A percentile compares a stretch with the other conserved stretches of the same genome.
Conservation (phyloP, 2,329 filamentous ascomycete genomes). For the Ophiobolus disseminans region DNA sequence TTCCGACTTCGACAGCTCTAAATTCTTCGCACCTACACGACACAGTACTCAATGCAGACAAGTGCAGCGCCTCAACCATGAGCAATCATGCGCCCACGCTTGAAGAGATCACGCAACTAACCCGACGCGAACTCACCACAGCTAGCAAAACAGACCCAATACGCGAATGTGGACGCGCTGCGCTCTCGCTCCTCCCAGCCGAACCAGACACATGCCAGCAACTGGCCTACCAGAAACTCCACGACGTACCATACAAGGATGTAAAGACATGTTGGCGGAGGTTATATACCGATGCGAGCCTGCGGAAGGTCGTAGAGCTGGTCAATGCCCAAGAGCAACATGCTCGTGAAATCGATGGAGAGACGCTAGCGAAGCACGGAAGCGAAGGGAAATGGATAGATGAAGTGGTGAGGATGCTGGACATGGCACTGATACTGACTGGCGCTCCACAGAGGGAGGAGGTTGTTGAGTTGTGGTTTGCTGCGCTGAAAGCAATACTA, state of each 20-base stretch:
- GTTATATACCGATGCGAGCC: constrained; percentile 73
- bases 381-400: constrained; percentile 58
- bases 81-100: constrained; percentile 26
- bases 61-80: constrained; percentile 3
- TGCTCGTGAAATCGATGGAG: constrained; percentile 19
- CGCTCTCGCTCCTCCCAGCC: constrained; percentile 44
- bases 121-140: constrained; percentile 31
- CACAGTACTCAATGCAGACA: background rate
- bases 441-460: constrained; percentile 48
- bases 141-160: constrained; percentile 38
- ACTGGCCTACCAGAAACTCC: constrained; percentile 70
- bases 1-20: background rate
- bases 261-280: constrained; percentile 73
- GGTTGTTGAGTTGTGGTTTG: constrained; percentile 58
- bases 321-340: constrained; percentile 20
- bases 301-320: constrained; percentile 64
- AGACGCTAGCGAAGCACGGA: no score
- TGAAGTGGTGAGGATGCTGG: constrained; percentile 69
- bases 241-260: constrained; percentile 71
- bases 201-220: constrained; percentile 61
- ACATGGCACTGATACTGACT: constrained; percentile 78
- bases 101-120: constrained; percentile 33
- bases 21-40: background rate
- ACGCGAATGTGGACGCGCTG: constrained; percentile 51
- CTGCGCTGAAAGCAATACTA: constrained; percentile 51